Evolutionary conservation across 2,329 filamentous ascomycete species (phyloP).

Genomic region (Microascus cirrosus): DNA sequence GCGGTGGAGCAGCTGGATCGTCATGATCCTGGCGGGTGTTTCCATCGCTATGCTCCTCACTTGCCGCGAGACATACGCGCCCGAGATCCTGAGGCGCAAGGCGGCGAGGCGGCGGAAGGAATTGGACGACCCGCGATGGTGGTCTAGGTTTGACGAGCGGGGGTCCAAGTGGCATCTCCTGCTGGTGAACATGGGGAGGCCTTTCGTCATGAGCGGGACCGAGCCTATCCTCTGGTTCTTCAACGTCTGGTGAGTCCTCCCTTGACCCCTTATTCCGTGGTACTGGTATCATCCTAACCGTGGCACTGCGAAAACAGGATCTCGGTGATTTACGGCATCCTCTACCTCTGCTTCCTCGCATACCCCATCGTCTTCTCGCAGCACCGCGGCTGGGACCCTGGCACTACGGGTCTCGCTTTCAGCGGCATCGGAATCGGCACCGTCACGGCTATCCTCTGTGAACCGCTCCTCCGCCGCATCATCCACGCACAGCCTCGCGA

Average conservation of each 20-base stretch:
- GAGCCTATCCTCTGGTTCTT: constrained; percentile 75
- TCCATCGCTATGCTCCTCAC: constrained; percentile 47
- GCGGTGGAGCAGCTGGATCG: constrained; percentile 80
- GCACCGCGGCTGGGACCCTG: constrained; percentile 64
- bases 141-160: constrained; percentile 69
- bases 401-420: constrained; percentile 68
- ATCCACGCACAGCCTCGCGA: constrained; percentile 70
- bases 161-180: constrained; percentile 54
- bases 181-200: constrained; percentile 64
- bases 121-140: constrained; percentile 61
- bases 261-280: background rate
- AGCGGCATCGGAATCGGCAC: constrained; percentile 56
- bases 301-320: constrained; percentile 37
- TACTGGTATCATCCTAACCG: background rate
- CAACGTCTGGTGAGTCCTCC: constrained; percentile 43
- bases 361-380: constrained; percentile 76
- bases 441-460: constrained; percentile 47
- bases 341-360: constrained; percentile 84
- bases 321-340: constrained; percentile 73
- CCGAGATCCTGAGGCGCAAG: constrained; percentile 56
- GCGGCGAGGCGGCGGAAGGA: constrained; percentile 54
- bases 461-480: constrained; percentile 63
- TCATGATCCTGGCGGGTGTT: constrained; percentile 58
- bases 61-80: constrained; percentile 67
- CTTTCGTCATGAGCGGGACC: constrained; percentile 64